Evolutionary conservation across 352 stramenopile species (phyloP).

Genomic region (Globisporangium viniferum): DNA sequence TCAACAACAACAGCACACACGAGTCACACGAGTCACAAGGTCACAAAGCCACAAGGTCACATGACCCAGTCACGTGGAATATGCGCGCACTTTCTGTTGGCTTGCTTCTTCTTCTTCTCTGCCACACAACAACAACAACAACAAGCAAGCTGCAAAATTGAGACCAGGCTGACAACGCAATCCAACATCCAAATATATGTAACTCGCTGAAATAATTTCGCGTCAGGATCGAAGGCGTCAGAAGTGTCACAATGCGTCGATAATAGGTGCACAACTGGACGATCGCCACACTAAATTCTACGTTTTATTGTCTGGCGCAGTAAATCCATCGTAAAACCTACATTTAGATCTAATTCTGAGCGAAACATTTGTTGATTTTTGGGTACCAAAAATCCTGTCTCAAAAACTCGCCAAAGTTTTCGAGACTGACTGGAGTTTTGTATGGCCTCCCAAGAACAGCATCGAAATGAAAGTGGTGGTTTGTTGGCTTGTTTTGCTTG

Average conservation of each 20-base stretch:
- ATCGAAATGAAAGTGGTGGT: too few species aligned
- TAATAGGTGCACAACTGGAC: constrained; percentile 2
- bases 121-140: neutral
- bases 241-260: constrained; percentile 7
- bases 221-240: neutral
- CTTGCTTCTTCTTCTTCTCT: neutral
- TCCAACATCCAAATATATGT: neutral
- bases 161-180: neutral
- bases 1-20: neutral
- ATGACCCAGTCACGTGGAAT: neutral
- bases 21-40: neutral
- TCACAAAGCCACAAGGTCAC: neutral
- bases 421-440: too few species aligned
- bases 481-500: too few species aligned
- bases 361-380: too few species aligned
- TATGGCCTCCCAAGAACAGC: too few species aligned
- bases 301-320: neutral
- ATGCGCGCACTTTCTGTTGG: neutral
- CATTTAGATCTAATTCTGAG: too few species aligned
- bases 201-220: constrained; percentile 2
- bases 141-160: neutral
- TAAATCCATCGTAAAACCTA: too few species aligned
- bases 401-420: too few species aligned
- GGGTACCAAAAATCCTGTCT: too few species aligned
- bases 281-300: neutral